Conservation (phyloP, 1,139 yeast genomes). For the Yamadazyma epiphylla region DNA sequence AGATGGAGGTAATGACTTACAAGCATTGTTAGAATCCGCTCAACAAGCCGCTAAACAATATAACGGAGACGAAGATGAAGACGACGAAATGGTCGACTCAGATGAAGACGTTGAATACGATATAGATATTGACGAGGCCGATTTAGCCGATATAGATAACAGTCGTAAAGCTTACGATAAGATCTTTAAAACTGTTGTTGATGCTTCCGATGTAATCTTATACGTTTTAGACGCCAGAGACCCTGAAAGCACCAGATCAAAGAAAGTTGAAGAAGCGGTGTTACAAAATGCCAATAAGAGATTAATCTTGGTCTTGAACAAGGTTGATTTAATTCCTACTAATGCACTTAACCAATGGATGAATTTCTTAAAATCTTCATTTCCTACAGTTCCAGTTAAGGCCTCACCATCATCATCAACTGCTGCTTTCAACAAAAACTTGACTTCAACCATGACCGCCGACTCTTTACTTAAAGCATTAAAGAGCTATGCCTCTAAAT, state of each 20-base stretch:
- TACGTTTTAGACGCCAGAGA: constrained; percentile 97
- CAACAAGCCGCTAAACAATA: constrained; percentile 76
- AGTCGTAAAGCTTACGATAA: constrained; percentile 93
- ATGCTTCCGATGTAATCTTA: constrained; percentile 82
- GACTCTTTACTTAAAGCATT: constrained; percentile 72
- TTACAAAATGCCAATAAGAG: constrained; percentile 75
- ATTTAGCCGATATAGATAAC: constrained; percentile 52
- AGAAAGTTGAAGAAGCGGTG: constrained; percentile 86
- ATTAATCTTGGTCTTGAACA: constrained; percentile 79
- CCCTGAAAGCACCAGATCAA: constrained; percentile 92
- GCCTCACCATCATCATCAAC: constrained; percentile 56
- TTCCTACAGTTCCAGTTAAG: constrained; percentile 89
- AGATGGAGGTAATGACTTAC: constrained; percentile 58
- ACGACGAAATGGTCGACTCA: constrained; percentile 33
- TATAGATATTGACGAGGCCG: constrained; percentile 35
- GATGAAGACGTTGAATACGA: constrained; percentile 51
- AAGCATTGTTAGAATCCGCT: constrained; percentile 87
- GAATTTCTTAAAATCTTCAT: constrained; percentile 68
- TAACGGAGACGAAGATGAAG: constrained; percentile 50
- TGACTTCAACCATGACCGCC: constrained; percentile 72
- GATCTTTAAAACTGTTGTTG: constrained; percentile 78
- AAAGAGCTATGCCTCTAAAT: constrained; percentile 79
- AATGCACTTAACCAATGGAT: constrained; percentile 83
- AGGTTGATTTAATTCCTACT: constrained; percentile 89
- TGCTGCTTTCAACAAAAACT: constrained; percentile 69